Percentiles rank a stretch among this genome's conserved stretches.
These are phyloP conservation scores for Colletotrichum godetiae DNA, from an alignment of 2,329 filamentous ascomycete genomes.

Conservation along the genomic window DNA sequence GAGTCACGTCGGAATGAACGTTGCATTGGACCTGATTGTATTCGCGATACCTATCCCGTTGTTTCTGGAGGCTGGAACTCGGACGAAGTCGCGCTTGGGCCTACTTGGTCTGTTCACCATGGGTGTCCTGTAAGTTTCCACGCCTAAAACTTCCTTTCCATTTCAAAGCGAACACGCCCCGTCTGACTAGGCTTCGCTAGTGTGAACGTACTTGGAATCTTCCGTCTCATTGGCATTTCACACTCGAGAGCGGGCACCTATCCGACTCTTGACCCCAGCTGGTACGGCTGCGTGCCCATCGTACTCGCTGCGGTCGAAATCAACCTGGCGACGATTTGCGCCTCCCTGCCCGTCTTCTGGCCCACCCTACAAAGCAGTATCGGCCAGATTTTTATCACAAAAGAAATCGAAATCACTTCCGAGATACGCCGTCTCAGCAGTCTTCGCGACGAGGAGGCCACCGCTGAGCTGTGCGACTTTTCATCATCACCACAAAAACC, in stretches of 20 bases:
- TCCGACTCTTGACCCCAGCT: constrained; percentile 49
- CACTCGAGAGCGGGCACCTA: constrained; percentile 43
- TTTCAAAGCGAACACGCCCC: not conserved
- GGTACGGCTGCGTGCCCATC: constrained; percentile 47
- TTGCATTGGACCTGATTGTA: constrained; percentile 45
- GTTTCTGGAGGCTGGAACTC: constrained; percentile 40
- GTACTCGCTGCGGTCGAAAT: constrained; percentile 48
- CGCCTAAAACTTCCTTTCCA: not conserved
- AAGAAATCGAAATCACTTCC: constrained; percentile 45
- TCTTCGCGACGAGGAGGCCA: not conserved
- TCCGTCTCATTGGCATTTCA: constrained; percentile 45
- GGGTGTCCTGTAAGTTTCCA: constrained; percentile 44
- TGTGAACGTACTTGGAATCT: constrained; percentile 38
- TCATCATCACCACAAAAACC: constrained; percentile 1
- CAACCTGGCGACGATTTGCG: constrained; percentile 38
- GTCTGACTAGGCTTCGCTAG: constrained; percentile 31
- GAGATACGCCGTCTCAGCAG: constrained; percentile 30
- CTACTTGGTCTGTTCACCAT: constrained; percentile 45
- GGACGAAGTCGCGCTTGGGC: constrained; percentile 44
- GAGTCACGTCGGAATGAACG: constrained; percentile 44
- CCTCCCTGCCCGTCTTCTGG: constrained; percentile 31
- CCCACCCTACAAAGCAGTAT: constrained; percentile 41
- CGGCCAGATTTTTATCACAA: constrained; percentile 49
- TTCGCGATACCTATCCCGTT: constrained; percentile 46
- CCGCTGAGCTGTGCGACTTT: constrained; percentile 15